phyloP scores from a whole-genome alignment of 257 asterid genomes.

The Misopates orontium region DNA sequence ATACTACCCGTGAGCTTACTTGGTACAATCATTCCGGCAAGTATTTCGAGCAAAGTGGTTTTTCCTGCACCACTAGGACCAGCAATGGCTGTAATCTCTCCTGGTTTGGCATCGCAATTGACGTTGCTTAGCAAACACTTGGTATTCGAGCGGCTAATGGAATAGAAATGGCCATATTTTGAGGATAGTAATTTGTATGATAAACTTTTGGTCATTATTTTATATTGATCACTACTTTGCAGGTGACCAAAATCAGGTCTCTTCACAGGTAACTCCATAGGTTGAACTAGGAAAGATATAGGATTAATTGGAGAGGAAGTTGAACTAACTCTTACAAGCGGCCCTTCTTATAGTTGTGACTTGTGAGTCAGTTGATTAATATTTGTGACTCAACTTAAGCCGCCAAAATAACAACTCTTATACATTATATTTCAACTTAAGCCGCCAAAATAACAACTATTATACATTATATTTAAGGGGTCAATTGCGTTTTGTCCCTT shows the following conservation, averaged over 20 bases:
- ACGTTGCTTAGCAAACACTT: constrained; percentile 49
- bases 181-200: constrained; percentile 46
- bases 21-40: constrained; percentile 47
- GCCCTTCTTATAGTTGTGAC: constrained; percentile 24
- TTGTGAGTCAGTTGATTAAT: neutral
- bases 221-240: constrained; percentile 32
- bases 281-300: constrained; percentile 13
- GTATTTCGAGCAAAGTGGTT: constrained; percentile 66
- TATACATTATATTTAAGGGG: too few species aligned
- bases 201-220: constrained; percentile 41
- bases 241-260: constrained; percentile 23
- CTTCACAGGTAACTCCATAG: constrained; percentile 57
- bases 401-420: too few species aligned
- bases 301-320: constrained; percentile 32
- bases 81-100: constrained; percentile 71
- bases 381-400: neutral
- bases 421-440: too few species aligned
- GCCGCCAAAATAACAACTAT: too few species aligned
- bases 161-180: constrained; percentile 22
- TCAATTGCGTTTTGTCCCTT: too few species aligned
- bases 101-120: constrained; percentile 57
- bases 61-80: constrained; percentile 94
- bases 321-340: constrained; percentile 39
- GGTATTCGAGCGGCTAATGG: constrained; percentile 9
- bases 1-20: constrained; percentile 41